Evolutionary conservation across 2,329 filamentous ascomycete species (phyloP).

Genomic region (Simplicillium sp.): DNA sequence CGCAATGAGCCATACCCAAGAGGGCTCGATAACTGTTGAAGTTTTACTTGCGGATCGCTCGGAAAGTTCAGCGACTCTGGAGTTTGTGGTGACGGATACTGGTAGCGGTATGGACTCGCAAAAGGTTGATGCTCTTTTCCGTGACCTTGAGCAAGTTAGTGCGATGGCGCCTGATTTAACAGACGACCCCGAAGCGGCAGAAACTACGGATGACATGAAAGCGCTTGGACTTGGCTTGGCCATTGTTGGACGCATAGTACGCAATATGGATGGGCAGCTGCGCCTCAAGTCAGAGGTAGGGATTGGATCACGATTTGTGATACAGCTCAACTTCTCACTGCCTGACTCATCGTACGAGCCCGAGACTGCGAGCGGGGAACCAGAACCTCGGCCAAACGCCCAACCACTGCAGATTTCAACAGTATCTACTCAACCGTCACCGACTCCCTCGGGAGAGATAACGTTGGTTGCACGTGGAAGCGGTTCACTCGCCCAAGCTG

Average conservation of each 20-base stretch:
- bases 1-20: constrained; percentile 66
- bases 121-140: constrained; percentile 46
- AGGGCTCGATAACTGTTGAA: constrained; percentile 62
- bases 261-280: constrained; percentile 86
- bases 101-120: constrained; percentile 61
- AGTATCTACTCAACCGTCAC: constrained; percentile 12
- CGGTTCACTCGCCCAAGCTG: background rate
- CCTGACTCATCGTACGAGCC: constrained; percentile 26
- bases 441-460: constrained; percentile 40
- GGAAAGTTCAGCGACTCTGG: constrained; percentile 52
- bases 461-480: constrained; percentile 47
- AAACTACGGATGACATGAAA: constrained; percentile 22
- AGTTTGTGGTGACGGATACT: constrained; percentile 68
- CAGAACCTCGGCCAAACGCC: background rate
- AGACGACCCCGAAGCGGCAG: constrained; percentile 5
- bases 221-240: constrained; percentile 77
- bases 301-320: constrained; percentile 72
- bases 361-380: background rate
- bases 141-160: constrained; percentile 49
- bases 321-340: constrained; percentile 67
- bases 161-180: constrained; percentile 23
- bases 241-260: constrained; percentile 73
- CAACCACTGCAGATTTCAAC: constrained; percentile 1
- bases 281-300: constrained; percentile 76
- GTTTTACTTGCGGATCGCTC: constrained; percentile 49